phyloP scores from a whole-genome alignment of 2,329 filamentous ascomycete species.

The Emmonsiellopsis sp. region DNA sequence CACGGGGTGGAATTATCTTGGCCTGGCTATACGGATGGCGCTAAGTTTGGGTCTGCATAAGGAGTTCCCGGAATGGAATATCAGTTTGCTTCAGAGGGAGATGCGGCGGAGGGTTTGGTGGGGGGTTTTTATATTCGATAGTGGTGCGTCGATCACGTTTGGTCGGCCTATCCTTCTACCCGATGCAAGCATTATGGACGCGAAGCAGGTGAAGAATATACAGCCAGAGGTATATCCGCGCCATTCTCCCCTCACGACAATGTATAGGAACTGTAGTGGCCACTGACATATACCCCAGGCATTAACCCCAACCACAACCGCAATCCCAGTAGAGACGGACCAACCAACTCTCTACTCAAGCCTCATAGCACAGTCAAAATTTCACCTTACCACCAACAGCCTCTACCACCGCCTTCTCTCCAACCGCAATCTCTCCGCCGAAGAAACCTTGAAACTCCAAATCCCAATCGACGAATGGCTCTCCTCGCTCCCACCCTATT shows the following conservation, averaged over 20 bases:
- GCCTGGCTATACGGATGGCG: constrained; percentile 40
- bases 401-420: constrained; percentile 38
- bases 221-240: constrained; percentile 26
- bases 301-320: constrained; percentile 26
- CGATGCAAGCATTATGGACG: constrained; percentile 32
- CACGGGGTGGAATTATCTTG: constrained; percentile 41
- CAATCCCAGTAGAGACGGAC: constrained; percentile 26
- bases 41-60: constrained; percentile 43
- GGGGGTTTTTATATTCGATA: constrained; percentile 38
- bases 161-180: constrained; percentile 39
- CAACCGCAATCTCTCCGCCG: constrained; percentile 29
- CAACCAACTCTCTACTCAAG: constrained; percentile 35
- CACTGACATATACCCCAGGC: not conserved
- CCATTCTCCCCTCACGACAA: not conserved
- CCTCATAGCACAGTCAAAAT: constrained; percentile 32
- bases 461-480: constrained; percentile 36
- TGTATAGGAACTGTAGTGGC: too few species aligned
- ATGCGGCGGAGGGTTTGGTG: constrained; percentile 33
- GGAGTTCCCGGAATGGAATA: constrained; percentile 40
- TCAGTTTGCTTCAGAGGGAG: constrained; percentile 33
- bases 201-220: constrained; percentile 35
- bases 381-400: constrained; percentile 35
- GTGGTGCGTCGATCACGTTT: constrained; percentile 43
- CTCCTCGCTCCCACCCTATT: constrained; percentile 30
- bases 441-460: constrained; percentile 32